phyloP scores from a whole-genome alignment of 805 yeast genomes.

The Zygotorulaspora chibaensis region DNA sequence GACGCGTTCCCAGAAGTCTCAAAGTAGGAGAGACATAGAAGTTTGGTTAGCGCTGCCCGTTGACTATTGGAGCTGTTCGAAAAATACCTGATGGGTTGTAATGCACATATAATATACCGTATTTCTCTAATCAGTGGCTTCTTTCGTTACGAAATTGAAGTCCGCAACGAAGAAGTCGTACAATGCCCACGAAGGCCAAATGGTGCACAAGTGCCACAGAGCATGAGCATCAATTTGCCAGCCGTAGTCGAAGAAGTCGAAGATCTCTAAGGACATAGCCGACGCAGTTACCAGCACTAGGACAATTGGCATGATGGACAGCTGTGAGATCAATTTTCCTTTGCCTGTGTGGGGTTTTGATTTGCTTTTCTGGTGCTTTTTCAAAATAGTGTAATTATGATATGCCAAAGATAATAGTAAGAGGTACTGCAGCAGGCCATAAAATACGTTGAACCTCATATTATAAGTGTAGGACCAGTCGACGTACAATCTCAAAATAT shows the following conservation, averaged over 20 bases:
- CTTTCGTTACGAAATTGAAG: constrained; percentile 22
- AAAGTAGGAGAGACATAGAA: too few species aligned
- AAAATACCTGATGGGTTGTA: too few species aligned
- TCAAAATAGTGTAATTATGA: constrained; percentile 30
- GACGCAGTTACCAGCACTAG: constrained; percentile 50
- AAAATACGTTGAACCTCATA: constrained; percentile 80
- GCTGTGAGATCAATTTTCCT: constrained; percentile 13
- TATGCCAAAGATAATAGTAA: constrained; percentile 32
- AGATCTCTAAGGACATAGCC: constrained; percentile 87
- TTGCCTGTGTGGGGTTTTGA: constrained; percentile 3
- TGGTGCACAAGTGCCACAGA: constrained; percentile 87
- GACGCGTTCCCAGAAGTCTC: too few species aligned
- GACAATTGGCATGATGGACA: constrained; percentile 45
- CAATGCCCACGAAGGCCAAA: constrained; percentile 73
- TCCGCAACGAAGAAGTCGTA: constrained; percentile 56
- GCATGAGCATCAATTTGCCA: constrained; percentile 87
- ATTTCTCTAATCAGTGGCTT: constrained; percentile 5
- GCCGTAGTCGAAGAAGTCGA: constrained; percentile 75
- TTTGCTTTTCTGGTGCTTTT: constrained; percentile 8
- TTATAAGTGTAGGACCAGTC: constrained; percentile 92
- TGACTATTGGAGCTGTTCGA: too few species aligned
- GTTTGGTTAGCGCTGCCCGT: too few species aligned
- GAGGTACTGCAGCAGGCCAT: constrained; percentile 73
- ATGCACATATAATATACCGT: background rate
- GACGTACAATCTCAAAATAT: constrained; percentile 57